Conservation (phyloP, 495 filamentous ascomycete genomes). For the Staphylotrichum tortipilum region DNA sequence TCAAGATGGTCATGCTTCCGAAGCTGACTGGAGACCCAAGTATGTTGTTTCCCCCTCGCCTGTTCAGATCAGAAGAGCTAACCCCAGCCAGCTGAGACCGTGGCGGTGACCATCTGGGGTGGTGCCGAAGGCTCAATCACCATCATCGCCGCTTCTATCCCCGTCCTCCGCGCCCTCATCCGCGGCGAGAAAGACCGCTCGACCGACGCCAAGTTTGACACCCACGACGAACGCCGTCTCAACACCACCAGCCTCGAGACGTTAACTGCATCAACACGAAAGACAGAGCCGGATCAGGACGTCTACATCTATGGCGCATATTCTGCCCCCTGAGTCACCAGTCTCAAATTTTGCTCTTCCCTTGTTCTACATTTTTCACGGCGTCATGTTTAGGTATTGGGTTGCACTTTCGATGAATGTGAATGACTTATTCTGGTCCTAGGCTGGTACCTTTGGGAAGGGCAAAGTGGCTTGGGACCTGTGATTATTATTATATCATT, state of each 20-base stretch:
- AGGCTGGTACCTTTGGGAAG: too few species aligned
- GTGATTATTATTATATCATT: too few species aligned
- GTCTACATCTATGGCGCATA: background rate
- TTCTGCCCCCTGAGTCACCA: too few species aligned
- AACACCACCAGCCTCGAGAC: background rate
- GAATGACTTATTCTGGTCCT: too few species aligned
- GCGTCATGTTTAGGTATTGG: too few species aligned
- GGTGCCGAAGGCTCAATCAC: slow-evolving; percentile 25
- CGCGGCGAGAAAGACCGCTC: background rate
- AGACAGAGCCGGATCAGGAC: background rate
- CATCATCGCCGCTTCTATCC: slow-evolving; percentile 32
- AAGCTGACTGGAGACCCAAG: slow-evolving; percentile 13
- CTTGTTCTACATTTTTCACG: too few species aligned
- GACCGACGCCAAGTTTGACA: background rate
- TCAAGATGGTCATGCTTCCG: slow-evolving; percentile 15
- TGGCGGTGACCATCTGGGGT: slow-evolving; percentile 25
- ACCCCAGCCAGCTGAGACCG: slow-evolving; percentile 19
- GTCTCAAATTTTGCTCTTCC: too few species aligned
- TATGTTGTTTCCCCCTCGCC: background rate
- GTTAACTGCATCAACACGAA: background rate
- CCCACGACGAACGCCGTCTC: slow-evolving; percentile 1
- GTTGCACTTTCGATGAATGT: too few species aligned
- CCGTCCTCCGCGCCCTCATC: slow-evolving; percentile 25
- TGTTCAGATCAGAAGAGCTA: background rate
- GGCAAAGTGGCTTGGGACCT: too few species aligned